Base-by-base conservation (phyloP, 208 protist genomes). In the Trypanosoma congolense region DNA sequence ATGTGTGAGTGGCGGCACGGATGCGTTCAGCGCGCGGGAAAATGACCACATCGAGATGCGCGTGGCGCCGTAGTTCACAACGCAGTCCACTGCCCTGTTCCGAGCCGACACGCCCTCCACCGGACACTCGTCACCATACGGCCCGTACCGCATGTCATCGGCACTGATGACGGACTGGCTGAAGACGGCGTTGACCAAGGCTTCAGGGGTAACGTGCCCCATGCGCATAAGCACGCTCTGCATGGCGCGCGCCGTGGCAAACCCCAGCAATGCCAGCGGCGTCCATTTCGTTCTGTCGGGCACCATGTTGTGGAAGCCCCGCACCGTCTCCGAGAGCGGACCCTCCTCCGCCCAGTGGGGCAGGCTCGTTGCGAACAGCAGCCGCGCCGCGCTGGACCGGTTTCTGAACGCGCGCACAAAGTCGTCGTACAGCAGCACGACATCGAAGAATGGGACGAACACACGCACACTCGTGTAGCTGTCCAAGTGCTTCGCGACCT, bases 11-110 rank as follows among this genome's bases (percentile, higher is more conserved):
- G 18, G 30, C 2, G 73, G 33, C 33, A 68, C 50, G 5, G 52
- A 38, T 18, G 57, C 61, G 44, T 74, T 31, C n/a, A 87, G 38
- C 18, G 76, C 61, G 25, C 65, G 62, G 1, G 49, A 28, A 24
- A 77, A 48, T 0, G 61, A 75, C 36, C 72, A 47, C 33, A 60
- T 61, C 1, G 31, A 35, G 21, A 87, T 80, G 49, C 31, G 22
- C 24, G 63, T 64, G 1, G 79, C 79, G 12, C 75, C 79, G 68
- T 75, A 87, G 65, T 82, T 87, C 36, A 56, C 47, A 10, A 14
- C 48, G 26, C 57, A 59, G 12, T 5, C 24, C 4, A 21, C 21
- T 16, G n/a, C 16, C 21, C 16, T 56, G 33, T 38, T 38, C 33
- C 6, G 33, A 18, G 21, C 48, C n/a, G 25, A 48, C 72, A 26